phyloP scores from a whole-genome alignment of 306 rosid genomes.

The Pyrus betulifolia region DNA sequence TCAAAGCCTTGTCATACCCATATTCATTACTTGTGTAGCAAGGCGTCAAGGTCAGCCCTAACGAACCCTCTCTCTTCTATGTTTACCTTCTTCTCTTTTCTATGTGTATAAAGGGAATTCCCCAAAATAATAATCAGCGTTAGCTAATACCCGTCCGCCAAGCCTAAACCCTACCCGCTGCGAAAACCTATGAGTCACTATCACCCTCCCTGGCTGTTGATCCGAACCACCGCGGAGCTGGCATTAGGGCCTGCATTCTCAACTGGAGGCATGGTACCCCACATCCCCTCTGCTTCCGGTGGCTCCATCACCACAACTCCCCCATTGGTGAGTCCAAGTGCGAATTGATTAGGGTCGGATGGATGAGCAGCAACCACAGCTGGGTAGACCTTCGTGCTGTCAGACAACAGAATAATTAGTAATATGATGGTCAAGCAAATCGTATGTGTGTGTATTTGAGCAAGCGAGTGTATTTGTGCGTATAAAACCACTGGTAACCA shows the following conservation, averaged over 20 bases:
- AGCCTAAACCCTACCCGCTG: background rate
- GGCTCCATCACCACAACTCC: background rate
- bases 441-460: background rate
- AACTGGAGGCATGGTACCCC: background rate
- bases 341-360: conserved; percentile 3
- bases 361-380: conserved; percentile 9
- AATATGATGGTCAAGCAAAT: background rate
- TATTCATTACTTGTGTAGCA: background rate
- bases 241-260: background rate
- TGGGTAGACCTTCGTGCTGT: background rate
- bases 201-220: background rate
- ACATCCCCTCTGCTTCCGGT: background rate
- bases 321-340: conserved; percentile 4
- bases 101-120: background rate
- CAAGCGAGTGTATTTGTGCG: too few species aligned
- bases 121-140: background rate
- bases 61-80: background rate
- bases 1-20: background rate
- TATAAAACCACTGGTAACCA: background rate
- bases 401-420: background rate
- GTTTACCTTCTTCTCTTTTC: background rate
- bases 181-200: background rate
- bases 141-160: background rate
- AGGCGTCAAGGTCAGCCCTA: background rate
- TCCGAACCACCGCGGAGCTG: background rate